Base-by-base conservation (phyloP, 192 early-diverging fungal genomes). In the Umbelopsis ramanniana region DNA sequence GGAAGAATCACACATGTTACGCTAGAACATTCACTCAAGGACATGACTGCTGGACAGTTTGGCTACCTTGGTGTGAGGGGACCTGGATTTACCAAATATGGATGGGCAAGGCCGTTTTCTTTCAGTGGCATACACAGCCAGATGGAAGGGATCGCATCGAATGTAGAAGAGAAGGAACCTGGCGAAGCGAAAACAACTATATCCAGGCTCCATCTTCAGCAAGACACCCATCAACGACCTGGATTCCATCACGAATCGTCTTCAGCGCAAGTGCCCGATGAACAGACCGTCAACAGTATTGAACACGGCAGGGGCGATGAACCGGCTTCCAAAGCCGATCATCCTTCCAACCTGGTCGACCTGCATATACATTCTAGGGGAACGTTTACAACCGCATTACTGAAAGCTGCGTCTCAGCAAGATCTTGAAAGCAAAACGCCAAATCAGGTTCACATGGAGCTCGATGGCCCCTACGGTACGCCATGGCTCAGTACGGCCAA, bases 21-120 rank as follows among this genome's bases (percentile, higher is more conserved):
- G 14, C 57, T 63, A 12, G 57, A 63, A 17, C 33, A 63, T 33
- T 35, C 57, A n/a, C 33, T 63, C 33, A 63, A 63, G 15, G 33
- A 6, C 57, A 63, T 37, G 3, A 63, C 57, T 63, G 57, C 57
- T 63, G 57, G 57, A 7, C 57, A 63, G 57, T 63, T 63, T 63
- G 57, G 24, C 7, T 63, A 63, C 6, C 57, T 63, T 63, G 57
- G 57, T n/a, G 57, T 37, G 11, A 63, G 24, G 10, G 57, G 57
- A 19, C 29, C 57, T 15, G 33, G 57, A n/a, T 63, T 63, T 35
- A 15, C 57, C 15, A 63, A 63, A 8, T 26, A 29, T 7, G 33
- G 57, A 6, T 63, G 57, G 57, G 57, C 57, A 37, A 26, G 57
- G 26, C 57, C 57, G 11, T 63, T 63, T 63, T 63, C 57, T 2